Evolutionary conservation across 192 early-diverging fungal genomes (phyloP).

Genomic region (Gryganskiella cystojenkinii): DNA sequence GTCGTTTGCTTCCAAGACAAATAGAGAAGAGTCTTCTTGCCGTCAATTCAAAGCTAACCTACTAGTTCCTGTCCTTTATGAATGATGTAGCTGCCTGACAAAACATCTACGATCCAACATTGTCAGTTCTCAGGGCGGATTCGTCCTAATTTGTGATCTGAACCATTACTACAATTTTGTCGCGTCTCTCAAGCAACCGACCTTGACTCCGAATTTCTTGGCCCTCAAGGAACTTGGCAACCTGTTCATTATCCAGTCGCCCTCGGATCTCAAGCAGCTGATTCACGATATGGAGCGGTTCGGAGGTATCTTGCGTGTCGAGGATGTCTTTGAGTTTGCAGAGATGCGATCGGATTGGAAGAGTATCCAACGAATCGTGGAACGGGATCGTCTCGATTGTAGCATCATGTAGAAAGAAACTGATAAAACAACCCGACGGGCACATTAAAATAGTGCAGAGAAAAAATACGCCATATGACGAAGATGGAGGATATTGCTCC

Average conservation of each 20-base stretch:
- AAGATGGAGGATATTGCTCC: not conserved
- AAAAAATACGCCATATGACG: not conserved
- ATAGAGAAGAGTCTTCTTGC: not conserved
- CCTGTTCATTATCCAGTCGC: conserved; percentile 79
- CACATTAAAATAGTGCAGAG: not conserved
- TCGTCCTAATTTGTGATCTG: conserved; percentile 91
- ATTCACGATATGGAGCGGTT: conserved; percentile 83
- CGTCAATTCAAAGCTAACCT: too few relatives aligned
- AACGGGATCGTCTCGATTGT: conserved; percentile 70
- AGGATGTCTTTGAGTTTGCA: conserved; percentile 89
- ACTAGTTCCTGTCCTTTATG: not conserved
- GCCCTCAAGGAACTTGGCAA: conserved; percentile 87
- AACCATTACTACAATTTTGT: conserved; percentile 86
- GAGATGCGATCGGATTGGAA: conserved; percentile 81
- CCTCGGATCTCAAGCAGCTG: conserved; percentile 75
- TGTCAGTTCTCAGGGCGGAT: conserved; percentile 86
- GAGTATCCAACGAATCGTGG: conserved; percentile 78
- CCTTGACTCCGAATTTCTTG: conserved; percentile 76
- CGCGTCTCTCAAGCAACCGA: conserved; percentile 65
- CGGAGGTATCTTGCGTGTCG: conserved; percentile 75
- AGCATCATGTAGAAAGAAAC: conserved; percentile 57
- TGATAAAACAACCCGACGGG: not conserved
- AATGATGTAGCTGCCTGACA: conserved; percentile 70
- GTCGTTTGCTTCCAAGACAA: conserved; percentile 1
- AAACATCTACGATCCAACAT: conserved; percentile 87